Percentiles rank a stretch among this genome's conserved stretches.
These are phyloP conservation scores for Ophiostoma sp. DNA, from an alignment of 2,329 filamentous ascomycete genomes.

Conservation along the genomic window DNA sequence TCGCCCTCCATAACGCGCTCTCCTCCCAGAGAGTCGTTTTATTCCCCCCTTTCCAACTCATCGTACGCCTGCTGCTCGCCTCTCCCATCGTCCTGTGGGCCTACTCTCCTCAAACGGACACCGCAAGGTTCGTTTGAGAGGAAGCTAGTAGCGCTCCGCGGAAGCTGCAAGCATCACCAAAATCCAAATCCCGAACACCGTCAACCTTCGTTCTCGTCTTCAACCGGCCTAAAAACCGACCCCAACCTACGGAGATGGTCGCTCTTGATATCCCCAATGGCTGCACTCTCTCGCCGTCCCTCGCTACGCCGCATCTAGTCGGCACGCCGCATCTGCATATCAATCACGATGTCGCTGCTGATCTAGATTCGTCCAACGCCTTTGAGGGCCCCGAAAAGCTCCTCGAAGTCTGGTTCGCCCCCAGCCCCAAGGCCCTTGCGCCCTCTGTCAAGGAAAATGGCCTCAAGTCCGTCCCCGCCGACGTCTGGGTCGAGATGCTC, in stretches of 20 bases:
- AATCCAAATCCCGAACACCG: neutral
- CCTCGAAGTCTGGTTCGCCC: slow-evolving; percentile 96
- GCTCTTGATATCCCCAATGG: slow-evolving; percentile 75
- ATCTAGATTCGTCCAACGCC: slow-evolving; percentile 91
- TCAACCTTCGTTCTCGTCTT: neutral
- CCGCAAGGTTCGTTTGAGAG: slow-evolving; percentile 94
- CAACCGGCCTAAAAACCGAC: neutral
- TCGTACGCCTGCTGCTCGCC: slow-evolving; percentile 71
- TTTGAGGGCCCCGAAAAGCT: slow-evolving; percentile 99
- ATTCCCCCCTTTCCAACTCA: slow-evolving; percentile 34
- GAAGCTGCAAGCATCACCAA: slow-evolving; percentile 43
- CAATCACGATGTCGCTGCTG: slow-evolving; percentile 90
- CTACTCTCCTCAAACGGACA: slow-evolving; percentile 94
- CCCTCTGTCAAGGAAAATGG: slow-evolving; percentile 70
- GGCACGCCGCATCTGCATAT: slow-evolving; percentile 85
- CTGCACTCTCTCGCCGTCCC: slow-evolving; percentile 79
- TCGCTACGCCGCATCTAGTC: slow-evolving; percentile 70
- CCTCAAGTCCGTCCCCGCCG: slow-evolving; percentile 79
- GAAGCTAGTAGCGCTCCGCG: slow-evolving; percentile 97
- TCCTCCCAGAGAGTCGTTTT: slow-evolving; percentile 65
- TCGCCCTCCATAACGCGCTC: slow-evolving; percentile 82
- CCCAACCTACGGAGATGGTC: slow-evolving; percentile 67
- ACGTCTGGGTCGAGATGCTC: slow-evolving; percentile 94
- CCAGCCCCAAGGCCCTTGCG: slow-evolving; percentile 72
- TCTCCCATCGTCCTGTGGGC: slow-evolving; percentile 84